Evolutionary conservation across 371 early-diverging fungal species (phyloP), one percentile per base, ranked within the genome.

Genomic region (Circinella minor): DNA sequence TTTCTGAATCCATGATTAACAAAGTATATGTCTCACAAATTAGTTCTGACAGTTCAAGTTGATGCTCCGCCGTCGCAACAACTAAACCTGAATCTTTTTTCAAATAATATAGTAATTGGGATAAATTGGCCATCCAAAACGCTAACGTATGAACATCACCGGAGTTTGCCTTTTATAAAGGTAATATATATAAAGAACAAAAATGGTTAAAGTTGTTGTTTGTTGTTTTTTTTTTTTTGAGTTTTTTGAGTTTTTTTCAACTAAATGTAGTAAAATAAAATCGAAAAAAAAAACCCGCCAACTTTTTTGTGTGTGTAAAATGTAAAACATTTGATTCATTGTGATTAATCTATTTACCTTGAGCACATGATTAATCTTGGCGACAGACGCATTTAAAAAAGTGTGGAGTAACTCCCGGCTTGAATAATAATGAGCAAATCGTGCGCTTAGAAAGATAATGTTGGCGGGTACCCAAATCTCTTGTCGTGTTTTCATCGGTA

Each of bases 121-220:
- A 87, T 47, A 88, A 73, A 78, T 96, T 96, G 36, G 94, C 81
- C n/a, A 94, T 86, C 96, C 96, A 96, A 73, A 91, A 95, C 5
- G 91, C 88, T 36, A 91, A 74, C 0, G 74, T 78, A 51, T 81
- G 84, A 9, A 79, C 76, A 66, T 84, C 77, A 27, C 71, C 63
- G 27, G 39, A 57, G 46, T 78, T 77, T 7, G 64, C 36, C 82
- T 83, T 66, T 37, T 51, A 11, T 36, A 13, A 47, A 66, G 51
- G 20, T 4, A 60, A 36, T 47, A 15, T 8, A 51, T 4, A 17
- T 13, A 15, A 34, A 20, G 5, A 49, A 14, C 7, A 65, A 34
- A 15, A 8, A 65, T 15, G 48, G 34, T 51, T 51, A 51, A 51
- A 51, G 51, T 51, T 51, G 51, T 1, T 51, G 7, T 51, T 8